Evolutionary conservation across 208 protist species (phyloP).

Genomic region (Angomonas deanei): DNA sequence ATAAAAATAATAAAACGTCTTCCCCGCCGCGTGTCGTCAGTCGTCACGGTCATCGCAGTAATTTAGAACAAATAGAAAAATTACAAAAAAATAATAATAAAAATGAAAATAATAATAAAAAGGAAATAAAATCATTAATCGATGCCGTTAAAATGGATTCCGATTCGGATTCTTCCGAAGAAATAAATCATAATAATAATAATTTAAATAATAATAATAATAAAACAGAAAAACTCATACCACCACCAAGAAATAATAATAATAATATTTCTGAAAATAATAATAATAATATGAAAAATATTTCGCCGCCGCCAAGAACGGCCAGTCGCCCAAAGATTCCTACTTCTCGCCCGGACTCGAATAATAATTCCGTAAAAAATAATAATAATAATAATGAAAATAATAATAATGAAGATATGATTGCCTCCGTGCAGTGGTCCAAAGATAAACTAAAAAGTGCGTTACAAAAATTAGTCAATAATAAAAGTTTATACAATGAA

Average conservation of each 20-base stretch:
- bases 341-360: neutral
- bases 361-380: neutral
- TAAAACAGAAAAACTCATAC: neutral
- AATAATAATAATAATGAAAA: neutral
- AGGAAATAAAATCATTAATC: neutral
- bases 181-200: neutral
- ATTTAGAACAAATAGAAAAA: neutral
- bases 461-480: neutral
- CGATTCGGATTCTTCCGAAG: neutral
- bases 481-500: neutral
- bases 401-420: neutral
- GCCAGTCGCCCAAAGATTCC: neutral
- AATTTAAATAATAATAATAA: neutral
- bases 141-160: neutral
- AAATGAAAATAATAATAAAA: conserved; percentile 1
- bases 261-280: neutral
- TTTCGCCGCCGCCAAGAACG: neutral
- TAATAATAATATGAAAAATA: neutral
- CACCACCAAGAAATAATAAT: neutral
- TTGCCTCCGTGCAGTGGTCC: neutral
- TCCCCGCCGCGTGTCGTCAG: neutral
- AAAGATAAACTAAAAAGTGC: neutral
- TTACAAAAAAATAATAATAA: neutral
- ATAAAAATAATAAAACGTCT: neutral
- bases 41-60: neutral